Evolutionary conservation across 1,284 basidiomycete genomes (phyloP), one percentile per base, ranked within the genome.

Genomic region (Exsudoporus floridanus): DNA sequence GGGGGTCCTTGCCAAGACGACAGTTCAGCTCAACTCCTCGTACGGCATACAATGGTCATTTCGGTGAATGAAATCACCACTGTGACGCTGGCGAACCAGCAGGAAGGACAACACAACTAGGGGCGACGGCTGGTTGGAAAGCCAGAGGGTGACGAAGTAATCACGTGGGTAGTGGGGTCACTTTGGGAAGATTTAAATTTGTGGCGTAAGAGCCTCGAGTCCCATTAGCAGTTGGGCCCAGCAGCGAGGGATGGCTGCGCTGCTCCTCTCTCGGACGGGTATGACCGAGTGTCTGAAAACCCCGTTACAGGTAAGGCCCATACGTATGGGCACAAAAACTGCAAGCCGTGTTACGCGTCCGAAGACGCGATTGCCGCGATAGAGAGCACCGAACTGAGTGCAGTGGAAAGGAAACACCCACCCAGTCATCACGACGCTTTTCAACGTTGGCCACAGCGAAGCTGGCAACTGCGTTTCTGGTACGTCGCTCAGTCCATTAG

Each of bases 401-500:
- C 23, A 23, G 4, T 44, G 45, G 21, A 45, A 47, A 50, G 45
- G n/a, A 41, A 38, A 0, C 31, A 56, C 59, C 54, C 63, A 61
- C 64, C 70, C 71, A 52, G 64, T 63, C 71, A 64, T 51, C 64
- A 52, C 64, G 62, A 64, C 66, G 62, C 64, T 34, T 62, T 71
- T 64, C 67, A 70, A 72, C 67, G 64, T 61, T 47, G 54, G 52
- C 57, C 44, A 44, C 47, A 52, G 56, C 42, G 44, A 54, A 56
- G 54, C 18, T 51, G 61, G 54, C 54, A 61, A 58, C 65, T 60
- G 73, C 28, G 59, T 81, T 73, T 80, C 78, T 80, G 74, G 75
- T 80, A 73, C 71, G 74, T 71, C 74, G 73, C 71, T 72, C 73
- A 65, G 72, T 70, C 63, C 61, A 57, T 80, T 70, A 71, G 57